phyloP scores from a whole-genome alignment of 805 yeast genomes.

The Yamadazyma philogaea region DNA sequence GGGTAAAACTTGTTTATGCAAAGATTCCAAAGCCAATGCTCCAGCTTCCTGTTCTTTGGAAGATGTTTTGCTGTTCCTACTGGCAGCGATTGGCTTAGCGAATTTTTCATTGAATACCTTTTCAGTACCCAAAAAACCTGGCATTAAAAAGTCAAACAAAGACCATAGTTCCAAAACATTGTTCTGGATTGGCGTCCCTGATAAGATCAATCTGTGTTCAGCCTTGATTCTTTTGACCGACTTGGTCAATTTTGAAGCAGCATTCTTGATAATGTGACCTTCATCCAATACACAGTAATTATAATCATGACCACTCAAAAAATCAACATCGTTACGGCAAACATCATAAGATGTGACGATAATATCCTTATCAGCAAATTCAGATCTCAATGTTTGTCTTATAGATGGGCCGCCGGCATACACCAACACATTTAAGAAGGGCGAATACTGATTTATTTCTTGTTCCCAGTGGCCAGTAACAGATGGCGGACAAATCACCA shows the following conservation, averaged over 20 bases:
- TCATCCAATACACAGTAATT: conserved; percentile 96
- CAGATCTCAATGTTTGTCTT: conserved; percentile 53
- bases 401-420: conserved; percentile 91
- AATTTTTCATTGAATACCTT: conserved; percentile 90
- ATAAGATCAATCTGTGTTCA: conserved; percentile 83
- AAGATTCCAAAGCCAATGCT: conserved; percentile 89
- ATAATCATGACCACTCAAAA: conserved; percentile 59
- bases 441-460: conserved; percentile 86
- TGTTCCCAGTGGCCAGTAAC: conserved; percentile 99
- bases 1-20: conserved; percentile 95
- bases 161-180: conserved; percentile 98
- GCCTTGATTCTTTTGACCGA: conserved; percentile 82
- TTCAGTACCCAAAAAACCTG: conserved; percentile 95
- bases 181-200: conserved; percentile 98
- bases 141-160: conserved; percentile 95
- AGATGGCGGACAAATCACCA: conserved; percentile 94
- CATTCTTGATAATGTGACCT: conserved; percentile 95
- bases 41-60: conserved; percentile 97
- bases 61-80: conserved; percentile 81
- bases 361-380: conserved; percentile 64
- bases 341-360: conserved; percentile 96
- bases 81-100: conserved; percentile 96
- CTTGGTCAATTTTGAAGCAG: conserved; percentile 81
- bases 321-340: conserved; percentile 83
- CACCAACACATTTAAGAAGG: conserved; percentile 75